Conservation (phyloP, 352 stramenopile genomes). For the Globisporangium rhizosaccharum region DNA sequence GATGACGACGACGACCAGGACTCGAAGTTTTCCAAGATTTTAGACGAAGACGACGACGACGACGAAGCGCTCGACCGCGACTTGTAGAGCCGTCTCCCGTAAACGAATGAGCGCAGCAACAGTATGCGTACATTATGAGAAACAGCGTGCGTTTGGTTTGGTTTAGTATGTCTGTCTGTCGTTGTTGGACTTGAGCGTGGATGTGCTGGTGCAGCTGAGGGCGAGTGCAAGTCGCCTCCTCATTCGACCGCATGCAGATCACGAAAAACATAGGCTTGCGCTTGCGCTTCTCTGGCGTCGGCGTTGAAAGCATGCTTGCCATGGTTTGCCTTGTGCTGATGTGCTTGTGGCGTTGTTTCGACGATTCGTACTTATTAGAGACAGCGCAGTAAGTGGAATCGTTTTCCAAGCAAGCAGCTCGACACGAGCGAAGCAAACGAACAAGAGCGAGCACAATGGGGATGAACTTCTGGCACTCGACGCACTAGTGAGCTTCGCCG, state of each 20-base stretch:
- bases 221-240: no score
- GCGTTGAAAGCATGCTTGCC: no score
- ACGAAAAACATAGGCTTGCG: no score
- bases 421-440: background rate
- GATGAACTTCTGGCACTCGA: constrained; percentile 90
- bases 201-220: no score
- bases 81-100: constrained; percentile 33
- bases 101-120: background rate
- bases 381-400: background rate
- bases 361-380: no score
- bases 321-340: no score
- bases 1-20: constrained; percentile 60
- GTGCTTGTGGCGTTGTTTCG: no score
- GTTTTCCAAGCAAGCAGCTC: background rate
- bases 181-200: no score
- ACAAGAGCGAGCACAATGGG: constrained; percentile 37
- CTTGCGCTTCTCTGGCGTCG: no score
- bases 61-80: constrained; percentile 61
- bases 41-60: constrained; percentile 51
- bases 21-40: constrained; percentile 73
- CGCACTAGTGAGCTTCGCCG: constrained; percentile 71
- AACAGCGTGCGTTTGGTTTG: no score
- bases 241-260: no score
- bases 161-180: no score
- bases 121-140: background rate